Evolutionary conservation across 768 basidiomycete species (phyloP), one percentile per base, ranked within the genome.

Genomic region (Coprinopsis cinerea): DNA sequence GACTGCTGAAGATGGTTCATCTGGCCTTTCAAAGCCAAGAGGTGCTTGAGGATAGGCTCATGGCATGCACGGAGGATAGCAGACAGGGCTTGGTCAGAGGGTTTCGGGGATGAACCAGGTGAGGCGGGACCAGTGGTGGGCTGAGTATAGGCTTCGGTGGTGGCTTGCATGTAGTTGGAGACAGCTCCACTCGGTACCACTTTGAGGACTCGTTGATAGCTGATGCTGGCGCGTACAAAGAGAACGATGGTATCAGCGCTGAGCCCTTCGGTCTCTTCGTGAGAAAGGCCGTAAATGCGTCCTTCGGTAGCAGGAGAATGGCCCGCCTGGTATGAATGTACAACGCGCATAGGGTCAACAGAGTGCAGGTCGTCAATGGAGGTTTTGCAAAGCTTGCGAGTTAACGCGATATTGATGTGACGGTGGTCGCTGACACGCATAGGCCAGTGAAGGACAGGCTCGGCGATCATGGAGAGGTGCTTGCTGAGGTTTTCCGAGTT

Each of bases 291-390:
- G 25, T 47, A 47, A 18, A 47, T 17, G 17, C 30, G 4, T 4
- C 26, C 9, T n/a, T 49, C 48, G 20, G 48, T 49, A 4, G 40
- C 6, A 17, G 35, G n/a, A 1, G 40, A 32, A n/a, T 49, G 48
- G 1, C 48, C 48, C n/a, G 40, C 42, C 28, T 49, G 48, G 11
- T 25, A 34, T 4, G 48, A 39, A n/a, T 49, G 48, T 2, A 49
- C 4, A 6, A 3, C 6, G 17, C 40, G 42, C 26, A 49, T 42
- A 3, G 32, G 14, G 11, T 42, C 28, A 6, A 23, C 2, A 17
- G 30, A 13, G 7, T 30, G 9, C 2, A 22, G 15, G 14, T 5
- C n/a, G 22, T 43, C 27, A 22, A 43, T 30, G 3, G 41, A 2
- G 7, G 26, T 27, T 14, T 34, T 34, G 14, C 34, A 43, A 3